Percentiles rank a stretch among this genome's conserved stretches.
These are phyloP conservation scores for Aspergillus quadricinctus DNA, from an alignment of 2,329 filamentous ascomycete genomes.

Conservation along the genomic window DNA sequence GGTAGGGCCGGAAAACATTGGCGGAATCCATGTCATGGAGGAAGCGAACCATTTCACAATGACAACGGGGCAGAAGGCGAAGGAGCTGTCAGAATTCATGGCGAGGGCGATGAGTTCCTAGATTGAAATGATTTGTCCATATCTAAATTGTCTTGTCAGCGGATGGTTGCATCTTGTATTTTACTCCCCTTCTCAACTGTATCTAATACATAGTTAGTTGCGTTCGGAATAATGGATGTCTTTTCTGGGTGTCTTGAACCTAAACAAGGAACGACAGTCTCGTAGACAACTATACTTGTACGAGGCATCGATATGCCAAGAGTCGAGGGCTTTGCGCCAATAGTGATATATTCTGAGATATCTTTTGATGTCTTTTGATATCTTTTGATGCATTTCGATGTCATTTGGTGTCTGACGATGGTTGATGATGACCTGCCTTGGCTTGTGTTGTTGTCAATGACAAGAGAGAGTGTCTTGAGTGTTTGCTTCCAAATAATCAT, in stretches of 20 bases:
- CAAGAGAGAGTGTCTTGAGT: neutral
- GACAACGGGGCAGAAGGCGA: neutral
- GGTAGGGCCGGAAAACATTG: conserved; percentile 35
- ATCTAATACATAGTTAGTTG: neutral
- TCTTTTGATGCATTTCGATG: too few relatives aligned
- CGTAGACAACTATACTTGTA: too few relatives aligned
- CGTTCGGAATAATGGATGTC: neutral
- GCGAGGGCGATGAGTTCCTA: neutral
- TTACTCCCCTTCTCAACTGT: neutral
- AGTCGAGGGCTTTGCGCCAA: neutral
- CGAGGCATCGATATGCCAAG: neutral
- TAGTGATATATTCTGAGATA: neutral
- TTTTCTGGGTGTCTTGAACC: neutral
- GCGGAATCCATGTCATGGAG: conserved; percentile 29
- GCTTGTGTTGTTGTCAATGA: neutral
- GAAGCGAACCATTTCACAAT: conserved; percentile 34
- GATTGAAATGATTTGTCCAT: neutral
- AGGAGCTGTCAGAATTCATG: neutral
- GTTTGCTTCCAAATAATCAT: too few relatives aligned
- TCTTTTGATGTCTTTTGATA: too few relatives aligned
- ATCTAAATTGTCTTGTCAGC: neutral
- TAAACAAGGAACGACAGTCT: neutral
- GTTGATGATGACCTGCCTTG: neutral
- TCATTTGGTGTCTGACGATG: too few relatives aligned
- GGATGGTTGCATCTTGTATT: neutral